phyloP scores from a whole-genome alignment of 495 filamentous ascomycete species.

The Pyronema omphalodes region DNA sequence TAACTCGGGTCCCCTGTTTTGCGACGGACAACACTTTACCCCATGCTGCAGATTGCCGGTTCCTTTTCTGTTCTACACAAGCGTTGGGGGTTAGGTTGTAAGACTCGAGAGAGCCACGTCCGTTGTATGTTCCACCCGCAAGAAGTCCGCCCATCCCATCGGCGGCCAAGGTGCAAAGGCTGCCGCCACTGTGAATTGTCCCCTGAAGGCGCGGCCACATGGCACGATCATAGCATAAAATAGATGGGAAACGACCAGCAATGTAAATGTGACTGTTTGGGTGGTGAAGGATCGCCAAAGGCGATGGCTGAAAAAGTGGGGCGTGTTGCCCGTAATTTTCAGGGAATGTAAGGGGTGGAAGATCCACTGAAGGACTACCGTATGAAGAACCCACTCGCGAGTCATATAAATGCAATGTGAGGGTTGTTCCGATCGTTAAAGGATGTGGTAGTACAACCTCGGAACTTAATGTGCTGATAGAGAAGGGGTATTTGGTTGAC shows the following conservation, averaged over 20 bases:
- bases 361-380: slow-evolving; percentile 11
- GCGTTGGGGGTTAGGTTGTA: slow-evolving; percentile 36
- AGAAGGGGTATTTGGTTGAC: slow-evolving; percentile 58
- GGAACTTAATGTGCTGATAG: slow-evolving; percentile 59
- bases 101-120: slow-evolving; percentile 76
- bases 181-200: slow-evolving; percentile 67
- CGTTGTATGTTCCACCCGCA: slow-evolving; percentile 87
- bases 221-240: slow-evolving; percentile 74
- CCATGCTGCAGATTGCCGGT: slow-evolving; percentile 63
- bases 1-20: slow-evolving; percentile 67
- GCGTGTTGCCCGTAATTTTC: slow-evolving; percentile 27
- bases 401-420: slow-evolving; percentile 72
- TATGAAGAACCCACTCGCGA: slow-evolving; percentile 32
- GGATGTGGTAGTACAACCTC: slow-evolving; percentile 53
- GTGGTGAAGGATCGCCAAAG: slow-evolving; percentile 64
- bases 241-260: slow-evolving; percentile 75
- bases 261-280: slow-evolving; percentile 52
- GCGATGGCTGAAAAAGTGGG: slow-evolving; percentile 60
- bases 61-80: slow-evolving; percentile 31
- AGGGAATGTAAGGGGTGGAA: slow-evolving; percentile 10
- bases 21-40: slow-evolving; percentile 71
- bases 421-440: slow-evolving; percentile 68
- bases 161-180: slow-evolving; percentile 57
- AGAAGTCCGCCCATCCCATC: slow-evolving; percentile 45
- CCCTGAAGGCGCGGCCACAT: slow-evolving; percentile 62